phyloP scores from a whole-genome alignment of 305 asterid species.

The Fraxinus angustifolia region DNA sequence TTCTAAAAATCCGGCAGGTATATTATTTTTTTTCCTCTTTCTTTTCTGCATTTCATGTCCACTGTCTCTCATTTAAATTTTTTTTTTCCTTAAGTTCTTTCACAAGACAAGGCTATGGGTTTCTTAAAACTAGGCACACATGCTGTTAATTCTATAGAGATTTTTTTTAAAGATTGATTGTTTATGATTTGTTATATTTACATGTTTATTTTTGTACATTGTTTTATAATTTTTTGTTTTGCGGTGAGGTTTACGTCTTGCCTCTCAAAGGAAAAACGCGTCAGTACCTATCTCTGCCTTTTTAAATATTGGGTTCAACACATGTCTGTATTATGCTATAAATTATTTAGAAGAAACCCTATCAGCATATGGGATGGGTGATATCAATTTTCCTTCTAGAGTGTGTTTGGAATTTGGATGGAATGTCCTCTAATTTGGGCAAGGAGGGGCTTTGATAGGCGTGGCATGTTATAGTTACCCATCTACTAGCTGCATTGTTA shows the following conservation, averaged over 20 bases:
- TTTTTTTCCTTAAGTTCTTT: neutral
- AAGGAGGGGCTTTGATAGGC: neutral
- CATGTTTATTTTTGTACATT: neutral
- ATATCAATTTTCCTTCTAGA: neutral
- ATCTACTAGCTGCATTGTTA: neutral
- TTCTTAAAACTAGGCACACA: neutral
- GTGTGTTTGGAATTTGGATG: neutral
- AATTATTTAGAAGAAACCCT: neutral
- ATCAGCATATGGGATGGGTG: neutral
- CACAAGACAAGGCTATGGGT: neutral
- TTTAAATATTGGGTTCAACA: neutral
- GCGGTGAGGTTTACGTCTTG: neutral
- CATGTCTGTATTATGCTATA: neutral
- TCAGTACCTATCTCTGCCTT: neutral
- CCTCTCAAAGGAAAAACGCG: neutral
- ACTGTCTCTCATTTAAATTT: neutral
- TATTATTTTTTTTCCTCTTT: neutral
- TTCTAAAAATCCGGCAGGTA: neutral
- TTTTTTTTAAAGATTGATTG: neutral
- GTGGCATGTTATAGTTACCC: neutral
- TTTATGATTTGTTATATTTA: neutral
- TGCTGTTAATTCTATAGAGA: neutral
- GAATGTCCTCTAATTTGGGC: neutral
- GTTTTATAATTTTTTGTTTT: neutral
- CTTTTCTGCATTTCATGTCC: neutral